Percentiles rank a stretch among this genome's conserved stretches.
Conservation (phyloP, 495 filamentous ascomycete genomes). For the Glonium stellatum region DNA sequence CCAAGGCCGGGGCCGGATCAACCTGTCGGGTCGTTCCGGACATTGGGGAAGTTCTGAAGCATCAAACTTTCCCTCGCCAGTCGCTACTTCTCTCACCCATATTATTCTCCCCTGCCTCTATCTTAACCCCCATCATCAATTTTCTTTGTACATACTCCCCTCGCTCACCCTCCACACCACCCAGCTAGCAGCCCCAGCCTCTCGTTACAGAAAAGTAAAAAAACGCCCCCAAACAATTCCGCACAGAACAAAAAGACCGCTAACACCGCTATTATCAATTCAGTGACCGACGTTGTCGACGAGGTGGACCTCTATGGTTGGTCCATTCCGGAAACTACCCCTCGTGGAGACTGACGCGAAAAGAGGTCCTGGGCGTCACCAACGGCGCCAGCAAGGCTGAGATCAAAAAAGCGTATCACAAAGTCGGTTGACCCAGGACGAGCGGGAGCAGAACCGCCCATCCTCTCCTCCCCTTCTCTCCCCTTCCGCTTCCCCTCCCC, state of each 20-base stretch:
- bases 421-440: too few species aligned
- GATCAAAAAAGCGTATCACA: constrained; percentile 96
- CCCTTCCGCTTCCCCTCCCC: not conserved
- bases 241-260: not conserved
- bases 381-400: constrained; percentile 67
- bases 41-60: not conserved
- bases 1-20: not conserved
- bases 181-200: not conserved
- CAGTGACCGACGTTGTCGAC: constrained; percentile 34
- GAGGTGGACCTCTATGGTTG: constrained; percentile 64
- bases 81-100: not conserved
- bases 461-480: constrained; percentile 15
- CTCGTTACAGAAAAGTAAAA: not conserved
- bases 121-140: not conserved
- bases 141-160: not conserved
- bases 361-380: constrained; percentile 71
- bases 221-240: not conserved
- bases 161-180: not conserved
- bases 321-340: constrained; percentile 15
- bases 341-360: constrained; percentile 15
- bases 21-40: not conserved
- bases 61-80: not conserved
- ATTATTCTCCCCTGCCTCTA: too few species aligned
- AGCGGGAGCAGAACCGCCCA: too few species aligned
- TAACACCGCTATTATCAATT: not conserved